Evolutionary conservation across 805 yeast species (phyloP).

Genomic region (Lipomyces yamadae): DNA sequence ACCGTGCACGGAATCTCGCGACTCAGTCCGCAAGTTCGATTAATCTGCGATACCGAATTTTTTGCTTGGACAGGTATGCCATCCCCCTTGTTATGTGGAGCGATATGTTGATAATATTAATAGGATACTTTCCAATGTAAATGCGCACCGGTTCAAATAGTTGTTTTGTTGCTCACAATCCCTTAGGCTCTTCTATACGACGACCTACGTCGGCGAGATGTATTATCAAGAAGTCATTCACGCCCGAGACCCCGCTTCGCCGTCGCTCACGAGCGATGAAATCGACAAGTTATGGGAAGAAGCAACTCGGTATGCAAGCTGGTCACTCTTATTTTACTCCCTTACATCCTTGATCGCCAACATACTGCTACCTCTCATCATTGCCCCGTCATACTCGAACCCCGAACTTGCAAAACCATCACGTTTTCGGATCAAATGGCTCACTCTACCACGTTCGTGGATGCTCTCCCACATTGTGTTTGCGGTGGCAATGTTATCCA

Average conservation of each 20-base stretch:
- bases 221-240: slow-evolving; percentile 50
- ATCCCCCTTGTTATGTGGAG: neutral
- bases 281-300: slow-evolving; percentile 51
- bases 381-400: slow-evolving; percentile 45
- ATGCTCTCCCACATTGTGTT: slow-evolving; percentile 56
- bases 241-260: slow-evolving; percentile 48
- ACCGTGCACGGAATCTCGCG: slow-evolving; percentile 29
- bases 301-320: slow-evolving; percentile 57
- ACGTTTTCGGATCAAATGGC: slow-evolving; percentile 27
- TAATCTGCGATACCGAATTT: slow-evolving; percentile 61
- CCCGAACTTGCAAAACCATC: slow-evolving; percentile 25
- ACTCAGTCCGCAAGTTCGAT: slow-evolving; percentile 58
- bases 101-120: neutral
- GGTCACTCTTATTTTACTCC: slow-evolving; percentile 58
- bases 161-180: neutral
- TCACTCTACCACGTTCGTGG: slow-evolving; percentile 51
- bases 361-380: slow-evolving; percentile 52
- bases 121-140: slow-evolving; percentile 36
- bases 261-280: slow-evolving; percentile 49
- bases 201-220: slow-evolving; percentile 67
- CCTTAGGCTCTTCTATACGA: slow-evolving; percentile 66
- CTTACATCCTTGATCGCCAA: slow-evolving; percentile 54
- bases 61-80: slow-evolving; percentile 64
- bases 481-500: slow-evolving; percentile 53
- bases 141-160: neutral